Base-by-base conservation (phyloP, 73 alveolate species). In the Paramecium primaurelia region DNA sequence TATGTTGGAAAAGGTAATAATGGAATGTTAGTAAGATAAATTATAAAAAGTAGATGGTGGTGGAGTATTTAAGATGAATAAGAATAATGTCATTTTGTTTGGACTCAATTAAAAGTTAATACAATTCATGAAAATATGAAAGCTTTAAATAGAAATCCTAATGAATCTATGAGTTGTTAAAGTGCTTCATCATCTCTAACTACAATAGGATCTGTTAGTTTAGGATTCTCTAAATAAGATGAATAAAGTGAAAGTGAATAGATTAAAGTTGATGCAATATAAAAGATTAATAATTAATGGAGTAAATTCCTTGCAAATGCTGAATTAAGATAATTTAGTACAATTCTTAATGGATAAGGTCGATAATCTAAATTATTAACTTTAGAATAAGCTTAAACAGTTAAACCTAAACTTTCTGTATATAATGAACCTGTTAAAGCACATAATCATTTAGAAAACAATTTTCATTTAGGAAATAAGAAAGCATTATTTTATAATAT, bases 1-100 rank as follows among this genome's bases (percentile, higher is more conserved):
- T 86, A 94, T 84, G 92, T 96, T 22, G 98, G 98, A 6, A 95
- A 93, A 86, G 99, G 99, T 22, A 97, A 97, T 77, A 97, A 97
- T 58, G 86, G 94, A 36, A 83, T 71, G 89, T 91, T 97, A 3
- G 97, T 97, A 3, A 26, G 98, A 30, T 68, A 93, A 60, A 86
- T 96, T 18, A 38, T 97, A 54, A 95, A 95, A 89, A 86, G 86
- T 20, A 90, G 99, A 87, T 95, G 98, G 97, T 95, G 99, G 97
- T 97, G 99, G 92, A 93, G 88, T n/a, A 95, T 93, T 1, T 92
- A 58, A 28, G 96, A 93, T 54, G 96, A 94, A 28, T 93, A 94
- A 77, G 96, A 93, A 8, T 80, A 91, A 22, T 95, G 95, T 5
- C 93, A 96, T 92, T 97, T 97, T 80, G 95, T 97, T 9, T 96